Evolutionary conservation across 129 eudicot genomes (phyloP), one percentile per base, ranked within the genome.

Genomic region (Scalesia atractyloides): DNA sequence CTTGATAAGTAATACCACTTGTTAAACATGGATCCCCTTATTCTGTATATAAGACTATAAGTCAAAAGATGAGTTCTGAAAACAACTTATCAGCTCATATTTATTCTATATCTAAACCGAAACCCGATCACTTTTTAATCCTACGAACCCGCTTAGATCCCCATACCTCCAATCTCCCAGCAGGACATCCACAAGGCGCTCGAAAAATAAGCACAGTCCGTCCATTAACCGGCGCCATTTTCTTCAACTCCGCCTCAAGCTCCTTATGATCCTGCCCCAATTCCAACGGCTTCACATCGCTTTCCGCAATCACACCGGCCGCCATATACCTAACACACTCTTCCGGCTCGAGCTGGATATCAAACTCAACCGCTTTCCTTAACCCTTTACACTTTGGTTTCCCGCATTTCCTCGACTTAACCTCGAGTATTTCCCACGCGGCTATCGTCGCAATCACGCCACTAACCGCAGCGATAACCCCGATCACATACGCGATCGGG

Each of bases 181-280:
- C 82, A 12, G 87, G 90, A 66, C 90, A 85, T 18, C 90, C 90
- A 54, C 90, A 85, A 0, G 79, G 76, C 12, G 86, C 86, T 61
- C 87, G 84, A 69, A 85, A 85, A 50, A 85, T 68, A 8, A 85
- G 77, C 66, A 85, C 87, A 36, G 87, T 79, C n/a, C 90, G 81
- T 0, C 90, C 90, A 79, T 85, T 85, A 18, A 76, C 75, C 8
- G 90, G 90, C 12, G 90, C 87, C 90, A 85, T 85, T 52, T 77
- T 82, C 77, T 79, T 85, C 80, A 82, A 41, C 68, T 85, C 90
- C 0, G 82, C 87, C 59, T 82, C 86, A 39, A 85, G 80, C 47
- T 82, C 86, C 72, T 85, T 72, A 37, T 80, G 84, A 82, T 82
- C 90, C 49, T 79, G 73, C 70, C 86, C 86, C n/a, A 79, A 51